Percentiles rank a stretch among this genome's conserved stretches.
Evolutionary conservation across 2,329 filamentous ascomycete species (phyloP).

Genomic region (Didymella pinodella): DNA sequence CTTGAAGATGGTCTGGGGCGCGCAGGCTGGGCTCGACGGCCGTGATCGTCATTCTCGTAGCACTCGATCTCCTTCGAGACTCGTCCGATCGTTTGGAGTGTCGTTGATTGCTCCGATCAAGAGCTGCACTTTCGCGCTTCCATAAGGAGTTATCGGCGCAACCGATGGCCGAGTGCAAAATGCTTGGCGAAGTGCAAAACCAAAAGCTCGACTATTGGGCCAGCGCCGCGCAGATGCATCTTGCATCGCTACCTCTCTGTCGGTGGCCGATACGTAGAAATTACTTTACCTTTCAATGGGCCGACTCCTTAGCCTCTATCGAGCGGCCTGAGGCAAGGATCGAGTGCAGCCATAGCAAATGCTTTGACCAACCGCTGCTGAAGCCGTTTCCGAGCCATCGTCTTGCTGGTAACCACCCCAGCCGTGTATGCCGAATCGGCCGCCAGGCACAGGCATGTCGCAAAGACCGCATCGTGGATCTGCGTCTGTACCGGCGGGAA

Average conservation of each 20-base stretch:
- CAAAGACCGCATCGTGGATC: slow-evolving; percentile 69
- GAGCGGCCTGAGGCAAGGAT: slow-evolving; percentile 51
- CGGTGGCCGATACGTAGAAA: background rate
- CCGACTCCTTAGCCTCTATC: background rate
- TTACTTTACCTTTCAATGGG: background rate
- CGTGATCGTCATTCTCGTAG: background rate
- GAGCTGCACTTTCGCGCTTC: background rate
- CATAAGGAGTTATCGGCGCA: background rate
- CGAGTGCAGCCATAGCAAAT: slow-evolving; percentile 80
- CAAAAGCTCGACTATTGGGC: background rate
- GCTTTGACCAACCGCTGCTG: slow-evolving; percentile 24
- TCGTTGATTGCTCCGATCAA: background rate
- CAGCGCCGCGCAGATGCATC: background rate
- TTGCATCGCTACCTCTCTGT: background rate
- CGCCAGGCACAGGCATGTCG: slow-evolving; percentile 69
- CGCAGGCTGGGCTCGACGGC: background rate
- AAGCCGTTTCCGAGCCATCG: slow-evolving; percentile 37
- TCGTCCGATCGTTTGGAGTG: background rate
- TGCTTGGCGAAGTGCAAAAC: slow-evolving; percentile 1
- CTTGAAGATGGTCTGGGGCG: background rate
- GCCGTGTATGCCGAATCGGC: slow-evolving; percentile 69
- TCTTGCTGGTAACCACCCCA: slow-evolving; percentile 65
- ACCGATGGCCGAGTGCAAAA: slow-evolving; percentile 4
- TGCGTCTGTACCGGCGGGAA: slow-evolving; percentile 47
- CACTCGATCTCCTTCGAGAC: background rate